These are phyloP conservation scores for Phytophthora pluvialis DNA, from an alignment of 352 stramenopile genomes.

Conservation along the genomic window DNA sequence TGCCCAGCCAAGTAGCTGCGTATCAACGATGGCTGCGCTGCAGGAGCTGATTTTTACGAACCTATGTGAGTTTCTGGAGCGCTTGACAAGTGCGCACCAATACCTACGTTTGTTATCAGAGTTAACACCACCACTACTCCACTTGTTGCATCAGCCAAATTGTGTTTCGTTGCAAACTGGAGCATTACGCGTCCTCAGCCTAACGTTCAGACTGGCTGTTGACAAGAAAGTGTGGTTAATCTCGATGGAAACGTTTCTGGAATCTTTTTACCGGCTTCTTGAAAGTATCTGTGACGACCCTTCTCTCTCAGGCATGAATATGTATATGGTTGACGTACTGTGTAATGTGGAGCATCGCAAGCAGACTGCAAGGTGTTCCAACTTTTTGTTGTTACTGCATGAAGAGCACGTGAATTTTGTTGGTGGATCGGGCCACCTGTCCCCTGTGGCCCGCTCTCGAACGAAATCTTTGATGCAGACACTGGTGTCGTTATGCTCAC, in stretches of 20 bases:
- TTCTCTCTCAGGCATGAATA: slow-evolving; percentile 14
- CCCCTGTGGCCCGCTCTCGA: slow-evolving; percentile 17
- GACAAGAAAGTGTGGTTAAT: slow-evolving; percentile 34
- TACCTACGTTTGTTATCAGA: slow-evolving; percentile 21
- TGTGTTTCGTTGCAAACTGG: slow-evolving; percentile 13
- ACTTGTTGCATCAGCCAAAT: slow-evolving; percentile 17
- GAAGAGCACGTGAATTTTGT: slow-evolving; percentile 32
- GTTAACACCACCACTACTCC: slow-evolving; percentile 17
- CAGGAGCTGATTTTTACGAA: slow-evolving; percentile 13
- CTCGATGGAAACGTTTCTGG: slow-evolving; percentile 25
- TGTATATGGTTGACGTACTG: slow-evolving; percentile 7
- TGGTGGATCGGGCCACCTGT: slow-evolving; percentile 24
- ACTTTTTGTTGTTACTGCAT: slow-evolving; percentile 10
- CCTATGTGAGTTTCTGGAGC: slow-evolving; percentile 19
- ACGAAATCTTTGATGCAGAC: slow-evolving; percentile 33
- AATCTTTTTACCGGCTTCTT: slow-evolving; percentile 25
- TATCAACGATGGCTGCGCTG: slow-evolving; percentile 9
- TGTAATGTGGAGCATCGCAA: slow-evolving; percentile 6
- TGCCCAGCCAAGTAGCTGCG: not conserved
- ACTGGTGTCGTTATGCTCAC: slow-evolving; percentile 28
- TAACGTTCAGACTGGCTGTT: slow-evolving; percentile 26
- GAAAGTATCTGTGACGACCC: slow-evolving; percentile 17
- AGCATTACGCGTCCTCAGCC: slow-evolving; percentile 26
- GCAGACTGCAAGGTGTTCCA: not conserved
- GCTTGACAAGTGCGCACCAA: slow-evolving; percentile 30